Percentiles rank a stretch among this genome's conserved stretches.
Evolutionary conservation across 495 filamentous ascomycete genomes (phyloP).

Genomic region (Penicillium lividum): DNA sequence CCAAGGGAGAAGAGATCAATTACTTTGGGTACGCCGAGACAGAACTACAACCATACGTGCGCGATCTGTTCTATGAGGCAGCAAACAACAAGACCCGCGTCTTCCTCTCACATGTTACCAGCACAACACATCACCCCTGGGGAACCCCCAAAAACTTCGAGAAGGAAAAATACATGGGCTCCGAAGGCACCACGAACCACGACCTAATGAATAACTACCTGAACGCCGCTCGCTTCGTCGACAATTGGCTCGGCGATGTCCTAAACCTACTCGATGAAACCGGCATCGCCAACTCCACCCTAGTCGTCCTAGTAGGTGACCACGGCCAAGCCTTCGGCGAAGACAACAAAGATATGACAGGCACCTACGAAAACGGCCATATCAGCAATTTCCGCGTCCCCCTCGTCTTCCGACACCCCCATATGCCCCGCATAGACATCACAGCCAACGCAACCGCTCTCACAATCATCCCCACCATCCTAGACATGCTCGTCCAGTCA

Average conservation of each 20-base stretch:
- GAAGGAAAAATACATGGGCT: constrained; percentile 36
- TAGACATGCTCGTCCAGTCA: constrained; percentile 46
- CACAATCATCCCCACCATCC: constrained; percentile 47
- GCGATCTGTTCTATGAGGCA: constrained; percentile 42
- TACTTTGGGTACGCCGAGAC: constrained; percentile 51
- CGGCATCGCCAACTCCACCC: constrained; percentile 51
- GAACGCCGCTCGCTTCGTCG: constrained; percentile 44
- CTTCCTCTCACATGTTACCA: constrained; percentile 50
- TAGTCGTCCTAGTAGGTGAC: constrained; percentile 52
- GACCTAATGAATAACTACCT: constrained; percentile 41
- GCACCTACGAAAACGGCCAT: constrained; percentile 48
- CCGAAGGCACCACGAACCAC: constrained; percentile 30
- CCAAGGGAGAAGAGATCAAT: constrained; percentile 38
- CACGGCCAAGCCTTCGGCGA: constrained; percentile 46
- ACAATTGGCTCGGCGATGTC: constrained; percentile 49
- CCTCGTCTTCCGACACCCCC: constrained; percentile 45
- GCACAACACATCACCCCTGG: constrained; percentile 50
- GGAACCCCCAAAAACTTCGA: constrained; percentile 35
- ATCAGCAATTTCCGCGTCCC: constrained; percentile 49
- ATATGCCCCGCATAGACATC: constrained; percentile 42
- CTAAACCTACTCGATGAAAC: constrained; percentile 47
- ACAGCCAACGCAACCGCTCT: constrained; percentile 43
- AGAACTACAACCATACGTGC: constrained; percentile 42
- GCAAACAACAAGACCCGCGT: constrained; percentile 44
- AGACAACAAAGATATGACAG: constrained; percentile 36